Base-by-base conservation (phyloP, 2,329 filamentous ascomycete species). In the Arthrocladium fulminans region DNA sequence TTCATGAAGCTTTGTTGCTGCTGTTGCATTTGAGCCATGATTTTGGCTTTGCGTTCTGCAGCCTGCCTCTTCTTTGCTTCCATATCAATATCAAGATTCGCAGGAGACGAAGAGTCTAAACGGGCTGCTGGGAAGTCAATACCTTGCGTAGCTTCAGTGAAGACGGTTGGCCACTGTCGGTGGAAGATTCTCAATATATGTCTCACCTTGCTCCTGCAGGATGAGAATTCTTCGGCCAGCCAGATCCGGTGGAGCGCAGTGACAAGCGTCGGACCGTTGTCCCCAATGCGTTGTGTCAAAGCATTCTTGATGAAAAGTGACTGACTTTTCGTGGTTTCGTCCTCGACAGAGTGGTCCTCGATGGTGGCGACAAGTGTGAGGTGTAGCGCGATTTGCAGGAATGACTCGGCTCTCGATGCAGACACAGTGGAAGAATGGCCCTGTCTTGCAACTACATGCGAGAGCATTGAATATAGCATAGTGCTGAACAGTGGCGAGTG, bases 11-110 rank as follows among this genome's bases (percentile, higher is more conserved):
- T 92, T 67, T 94, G 90, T 63, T 97, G 94, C 62, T 98, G 90
- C 62, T 95, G 85, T 64, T 97, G 92, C 67, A 98, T 96, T 62
- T 96, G 88, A 1, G 89, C 92, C 89, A 98, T 96, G 25, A 98
- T 88, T 60, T 81, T 85, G 1, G 89, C 89, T 66, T 97, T 89
- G 19, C 92, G 81, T 58, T 88, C 90, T 34, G 89, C 69, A 0
- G 92, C 92, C 45, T 90, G 86, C 66, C 86, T 85, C 73, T 96
- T 98, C 72, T 90, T 95, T 52, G 80, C 73, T 64, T 90, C 86
- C 13, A 80, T 77, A 60, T 76, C 73, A 49, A 72, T 69, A 27
- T 73, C 71, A 52, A 79, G 74, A 47, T 73, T 76, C 12, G 85
- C 85, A n/a, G 89, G 88, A 1, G 88, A 92, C 3, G 82, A 81